A percentile compares a stretch with the other conserved stretches of the same genome.
phyloP scores from a whole-genome alignment of 805 yeast genomes.

The Metschnikowia baotianmanensis region DNA sequence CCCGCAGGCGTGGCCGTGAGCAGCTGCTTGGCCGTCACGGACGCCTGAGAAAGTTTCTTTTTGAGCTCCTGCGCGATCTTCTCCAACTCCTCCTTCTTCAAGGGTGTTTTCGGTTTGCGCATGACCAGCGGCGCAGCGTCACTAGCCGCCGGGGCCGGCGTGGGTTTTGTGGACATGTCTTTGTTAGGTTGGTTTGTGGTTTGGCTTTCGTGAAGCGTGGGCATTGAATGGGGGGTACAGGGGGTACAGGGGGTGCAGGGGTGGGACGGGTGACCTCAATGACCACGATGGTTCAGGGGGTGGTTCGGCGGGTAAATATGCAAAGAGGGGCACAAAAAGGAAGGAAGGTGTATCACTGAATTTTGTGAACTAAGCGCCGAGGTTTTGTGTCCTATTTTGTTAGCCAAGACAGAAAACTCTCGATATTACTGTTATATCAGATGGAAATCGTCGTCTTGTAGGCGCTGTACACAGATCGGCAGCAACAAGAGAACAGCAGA shows the following conservation, averaged over 20 bases:
- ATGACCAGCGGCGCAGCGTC: conserved; percentile 6
- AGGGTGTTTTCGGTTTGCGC: conserved; percentile 32
- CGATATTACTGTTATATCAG: no score
- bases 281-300: no score
- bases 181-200: conserved; percentile 17
- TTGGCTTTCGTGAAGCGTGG: conserved; percentile 26
- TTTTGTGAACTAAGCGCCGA: no score
- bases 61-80: conserved; percentile 43
- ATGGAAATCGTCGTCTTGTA: no score
- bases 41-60: conserved; percentile 40
- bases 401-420: no score
- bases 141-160: conserved; percentile 13
- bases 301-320: no score
- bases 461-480: no score
- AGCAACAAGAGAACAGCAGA: no score
- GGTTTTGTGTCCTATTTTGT: no score
- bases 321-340: no score
- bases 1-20: conserved; percentile 18
- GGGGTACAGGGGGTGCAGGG: neutral
- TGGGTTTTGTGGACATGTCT: conserved; percentile 14
- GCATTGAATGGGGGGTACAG: no score
- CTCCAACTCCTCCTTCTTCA: conserved; percentile 44
- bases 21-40: conserved; percentile 43
- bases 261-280: neutral
- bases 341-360: no score